Percentiles rank a stretch among this genome's conserved stretches.
Conservation (phyloP, 1,139 yeast species). For the Blastobotrys buckinghamii region DNA sequence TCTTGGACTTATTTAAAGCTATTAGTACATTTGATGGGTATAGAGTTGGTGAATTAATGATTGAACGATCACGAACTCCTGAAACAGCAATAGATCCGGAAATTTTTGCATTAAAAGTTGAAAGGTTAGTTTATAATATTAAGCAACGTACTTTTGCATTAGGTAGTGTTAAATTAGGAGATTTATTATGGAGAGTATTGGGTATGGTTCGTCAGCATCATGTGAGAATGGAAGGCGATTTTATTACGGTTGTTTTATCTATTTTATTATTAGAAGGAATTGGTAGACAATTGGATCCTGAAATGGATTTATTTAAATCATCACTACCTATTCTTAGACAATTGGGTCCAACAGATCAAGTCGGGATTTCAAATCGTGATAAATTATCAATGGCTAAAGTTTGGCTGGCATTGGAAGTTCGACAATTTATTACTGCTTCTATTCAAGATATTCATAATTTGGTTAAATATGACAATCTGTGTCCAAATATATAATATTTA, state of each 20-base stretch:
- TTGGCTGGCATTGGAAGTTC: conserved; percentile 84
- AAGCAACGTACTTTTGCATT: conserved; percentile 85
- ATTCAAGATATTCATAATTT: conserved; percentile 62
- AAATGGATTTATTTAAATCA: conserved; percentile 88
- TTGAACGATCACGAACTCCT: conserved; percentile 90
- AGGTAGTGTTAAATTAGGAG: conserved; percentile 91
- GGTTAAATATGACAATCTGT: conserved; percentile 53
- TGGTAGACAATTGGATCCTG: conserved; percentile 90
- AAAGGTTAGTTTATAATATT: conserved; percentile 71
- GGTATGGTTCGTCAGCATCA: conserved; percentile 91
- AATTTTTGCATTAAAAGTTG: conserved; percentile 81
- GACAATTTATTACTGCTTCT: conserved; percentile 81
- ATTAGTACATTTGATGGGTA: conserved; percentile 91
- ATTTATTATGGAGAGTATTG: conserved; percentile 76
- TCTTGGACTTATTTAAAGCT: conserved; percentile 83
- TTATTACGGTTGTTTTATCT: conserved; percentile 88
- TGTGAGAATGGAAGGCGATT: conserved; percentile 96
- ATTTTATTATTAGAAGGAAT: conserved; percentile 86
- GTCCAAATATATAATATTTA: conserved; percentile 48
- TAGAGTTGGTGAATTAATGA: conserved; percentile 91
- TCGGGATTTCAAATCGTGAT: conserved; percentile 49
- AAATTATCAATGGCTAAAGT: conserved; percentile 77
- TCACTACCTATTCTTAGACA: conserved; percentile 85
- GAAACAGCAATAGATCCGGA: conserved; percentile 83
- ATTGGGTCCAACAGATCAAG: conserved; percentile 61